Evolutionary conservation across 352 stramenopile genomes (phyloP), one percentile per base, ranked within the genome.

Genomic region (Phytophthora cryptogea): DNA sequence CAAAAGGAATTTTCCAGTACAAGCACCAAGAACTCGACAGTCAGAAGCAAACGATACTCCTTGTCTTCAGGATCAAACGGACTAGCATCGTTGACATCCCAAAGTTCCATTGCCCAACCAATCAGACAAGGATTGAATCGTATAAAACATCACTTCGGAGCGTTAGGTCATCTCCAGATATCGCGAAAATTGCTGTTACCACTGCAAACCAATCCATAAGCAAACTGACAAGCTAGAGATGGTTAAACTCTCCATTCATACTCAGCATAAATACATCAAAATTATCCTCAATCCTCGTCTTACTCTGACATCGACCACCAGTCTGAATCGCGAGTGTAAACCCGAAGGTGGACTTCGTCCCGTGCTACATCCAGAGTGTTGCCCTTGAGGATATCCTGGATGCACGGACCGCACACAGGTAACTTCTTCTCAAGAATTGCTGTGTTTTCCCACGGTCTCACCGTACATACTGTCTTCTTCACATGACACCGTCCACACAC

Each of bases 391-490:
- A 63, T 63, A 9, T 70, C 42, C 11, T 47, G 50, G 23, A 76
- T 65, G 37, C 70, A 79, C 30, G 42, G 48, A 7, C 46, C 45
- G 44, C 70, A 79, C 39, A 79, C 67, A 17, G 54, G 56, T 28
- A 73, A 37, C 45, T 70, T 63, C 26, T 70, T 60, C 47, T 69
- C 54, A 28, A 73, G 59, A 16, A 79, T 56, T 7, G 63, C 55
- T 13, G 43, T 43, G 36, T 63, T 50, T 20, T 79, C 63, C 27
- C 44, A 47, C 8, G 54, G 28, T 30, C 63, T 67, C 45, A 76
- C 69, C 4, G 50, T 63, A 32, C 55, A 62, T 55, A 72, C 59
- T 9, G 49, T 59, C 43, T 52, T 72, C 54, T 66, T 72, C 27
- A 72, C 64, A 8, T 57, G 39, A 27, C 64, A 72, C 10, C 50